Evolutionary conservation across 768 basidiomycete species (phyloP).

Genomic region (Amanita muscaria): DNA sequence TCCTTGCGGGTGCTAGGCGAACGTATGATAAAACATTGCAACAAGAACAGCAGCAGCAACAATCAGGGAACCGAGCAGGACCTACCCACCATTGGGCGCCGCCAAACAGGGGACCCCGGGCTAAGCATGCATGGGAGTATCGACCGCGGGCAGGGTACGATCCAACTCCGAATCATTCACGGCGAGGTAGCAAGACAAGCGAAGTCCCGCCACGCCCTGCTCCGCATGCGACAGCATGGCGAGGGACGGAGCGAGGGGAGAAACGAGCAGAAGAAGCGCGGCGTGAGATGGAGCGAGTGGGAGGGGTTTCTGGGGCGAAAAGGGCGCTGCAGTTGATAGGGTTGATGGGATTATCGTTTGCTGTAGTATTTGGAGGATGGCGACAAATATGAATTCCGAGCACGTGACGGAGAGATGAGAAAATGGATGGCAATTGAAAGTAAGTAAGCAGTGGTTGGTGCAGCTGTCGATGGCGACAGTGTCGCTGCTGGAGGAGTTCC

Average conservation of each 20-base stretch:
- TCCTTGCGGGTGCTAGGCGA: conserved; percentile 25
- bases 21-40: conserved; percentile 36
- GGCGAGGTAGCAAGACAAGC: background rate
- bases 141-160: conserved; percentile 18
- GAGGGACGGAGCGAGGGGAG: conserved; percentile 12
- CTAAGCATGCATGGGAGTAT: conserved; percentile 34
- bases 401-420: conserved; percentile 1
- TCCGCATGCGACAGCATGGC: background rate
- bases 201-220: background rate
- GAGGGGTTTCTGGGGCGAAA: conserved; percentile 19
- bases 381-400: conserved; percentile 4
- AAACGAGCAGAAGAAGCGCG: conserved; percentile 18
- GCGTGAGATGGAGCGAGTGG: conserved; percentile 19
- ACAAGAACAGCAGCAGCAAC: conserved; percentile 15
- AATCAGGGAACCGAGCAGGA: conserved; percentile 9
- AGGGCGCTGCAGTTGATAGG: conserved; percentile 23
- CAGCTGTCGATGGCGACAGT: background rate
- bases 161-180: conserved; percentile 12
- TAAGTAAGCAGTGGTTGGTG: background rate
- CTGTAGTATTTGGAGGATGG: conserved; percentile 14
- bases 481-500: conserved; percentile 31
- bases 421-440: background rate
- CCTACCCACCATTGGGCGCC: conserved; percentile 17
- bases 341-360: conserved; percentile 15
- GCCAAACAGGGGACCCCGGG: conserved; percentile 22